Conservation (phyloP, 1,284 basidiomycete genomes). For the Ganoderma boninense region DNA sequence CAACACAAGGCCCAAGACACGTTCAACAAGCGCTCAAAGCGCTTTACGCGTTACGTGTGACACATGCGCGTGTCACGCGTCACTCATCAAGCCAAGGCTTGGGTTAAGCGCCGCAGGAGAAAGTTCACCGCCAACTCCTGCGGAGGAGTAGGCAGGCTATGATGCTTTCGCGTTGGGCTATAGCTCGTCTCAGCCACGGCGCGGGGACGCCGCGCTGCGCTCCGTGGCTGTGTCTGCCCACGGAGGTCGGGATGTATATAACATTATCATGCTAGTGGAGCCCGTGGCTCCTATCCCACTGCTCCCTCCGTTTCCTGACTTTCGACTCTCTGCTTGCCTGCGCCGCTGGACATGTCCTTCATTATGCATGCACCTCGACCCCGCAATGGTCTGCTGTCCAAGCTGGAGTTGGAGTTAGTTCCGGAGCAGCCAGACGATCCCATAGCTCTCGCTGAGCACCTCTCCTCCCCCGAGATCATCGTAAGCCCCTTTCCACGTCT, state of each 20-base stretch:
- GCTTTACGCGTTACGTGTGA: neutral
- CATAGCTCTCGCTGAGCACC: conserved; percentile 16
- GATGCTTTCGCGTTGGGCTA: neutral
- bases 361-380: conserved; percentile 19
- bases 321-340: neutral
- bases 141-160: neutral
- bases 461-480: conserved; percentile 23
- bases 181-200: neutral
- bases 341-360: conserved; percentile 14
- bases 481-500: conserved; percentile 12
- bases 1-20: neutral
- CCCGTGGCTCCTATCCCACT: neutral
- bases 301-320: neutral
- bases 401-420: neutral
- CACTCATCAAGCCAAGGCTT: neutral
- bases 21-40: neutral
- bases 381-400: conserved; percentile 13
- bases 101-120: neutral
- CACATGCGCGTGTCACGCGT: neutral
- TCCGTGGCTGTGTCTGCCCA: neutral
- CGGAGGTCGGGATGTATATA: neutral
- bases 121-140: neutral
- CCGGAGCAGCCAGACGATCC: conserved; percentile 20
- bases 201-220: neutral
- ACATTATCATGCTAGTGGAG: neutral